Conservation (phyloP, 2,329 filamentous ascomycete genomes). For the Trichoderma afroharzianum region DNA sequence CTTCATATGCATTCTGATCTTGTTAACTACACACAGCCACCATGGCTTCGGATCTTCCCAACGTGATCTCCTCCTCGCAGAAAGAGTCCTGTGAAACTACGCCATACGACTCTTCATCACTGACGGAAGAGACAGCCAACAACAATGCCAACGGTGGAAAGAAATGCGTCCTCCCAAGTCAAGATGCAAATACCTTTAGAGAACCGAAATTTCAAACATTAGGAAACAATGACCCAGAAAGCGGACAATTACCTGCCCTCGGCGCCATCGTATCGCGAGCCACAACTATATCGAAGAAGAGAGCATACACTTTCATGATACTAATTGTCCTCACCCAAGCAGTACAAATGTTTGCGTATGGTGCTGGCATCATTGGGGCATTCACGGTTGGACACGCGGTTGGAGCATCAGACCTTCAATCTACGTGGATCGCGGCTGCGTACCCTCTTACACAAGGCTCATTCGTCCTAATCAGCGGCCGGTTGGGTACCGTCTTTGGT, state of each 20-base stretch:
- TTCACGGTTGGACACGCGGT: neutral
- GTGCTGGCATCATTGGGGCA: neutral
- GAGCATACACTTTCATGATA: neutral
- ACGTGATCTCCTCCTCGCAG: neutral
- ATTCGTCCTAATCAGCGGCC: neutral
- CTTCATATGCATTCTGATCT: neutral
- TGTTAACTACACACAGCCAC: neutral
- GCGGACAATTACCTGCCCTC: neutral
- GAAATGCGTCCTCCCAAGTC: neutral
- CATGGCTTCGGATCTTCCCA: neutral
- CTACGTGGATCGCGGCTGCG: neutral
- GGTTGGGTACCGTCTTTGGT: neutral
- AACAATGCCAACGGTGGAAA: neutral
- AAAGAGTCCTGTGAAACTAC: neutral
- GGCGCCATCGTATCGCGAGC: neutral
- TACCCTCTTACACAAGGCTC: neutral
- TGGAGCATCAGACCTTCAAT: neutral
- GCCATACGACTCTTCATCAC: neutral
- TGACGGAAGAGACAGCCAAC: neutral
- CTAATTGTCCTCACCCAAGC: neutral
- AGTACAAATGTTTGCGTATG: neutral
- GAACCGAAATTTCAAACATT: neutral
- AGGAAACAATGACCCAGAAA: neutral
- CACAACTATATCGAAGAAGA: neutral
- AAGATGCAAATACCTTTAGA: neutral